These are phyloP conservation scores for Lachancea sp. DNA, from an alignment of 805 yeast genomes.

Conservation along the genomic window DNA sequence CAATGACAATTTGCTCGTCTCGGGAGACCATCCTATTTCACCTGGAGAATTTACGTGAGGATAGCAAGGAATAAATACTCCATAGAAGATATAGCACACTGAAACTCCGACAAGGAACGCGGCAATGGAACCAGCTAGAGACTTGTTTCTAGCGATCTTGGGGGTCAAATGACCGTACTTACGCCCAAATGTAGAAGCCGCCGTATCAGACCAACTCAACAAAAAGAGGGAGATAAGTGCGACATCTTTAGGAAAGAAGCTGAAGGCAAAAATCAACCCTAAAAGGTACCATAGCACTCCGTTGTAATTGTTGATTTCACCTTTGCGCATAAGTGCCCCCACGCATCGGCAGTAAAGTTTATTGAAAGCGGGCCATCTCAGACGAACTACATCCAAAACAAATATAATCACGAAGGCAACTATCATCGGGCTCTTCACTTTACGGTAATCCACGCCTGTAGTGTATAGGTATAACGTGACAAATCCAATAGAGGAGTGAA, in stretches of 20 bases:
- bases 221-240: constrained; percentile 67
- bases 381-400: constrained; percentile 60
- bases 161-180: constrained; percentile 80
- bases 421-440: constrained; percentile 55
- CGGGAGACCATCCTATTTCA: constrained; percentile 60
- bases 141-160: constrained; percentile 63
- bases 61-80: constrained; percentile 60
- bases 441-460: constrained; percentile 46
- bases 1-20: constrained; percentile 51
- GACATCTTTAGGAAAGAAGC: constrained; percentile 72
- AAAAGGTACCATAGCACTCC: constrained; percentile 85
- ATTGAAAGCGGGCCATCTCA: constrained; percentile 58
- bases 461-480: constrained; percentile 70
- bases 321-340: constrained; percentile 81
- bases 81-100: constrained; percentile 65
- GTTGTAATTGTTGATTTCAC: constrained; percentile 65
- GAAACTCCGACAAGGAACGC: constrained; percentile 70
- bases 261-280: constrained; percentile 69
- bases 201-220: constrained; percentile 95
- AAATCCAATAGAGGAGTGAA: constrained; percentile 87
- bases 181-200: constrained; percentile 92
- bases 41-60: constrained; percentile 48
- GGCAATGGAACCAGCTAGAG: constrained; percentile 85
- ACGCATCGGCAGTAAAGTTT: constrained; percentile 54
- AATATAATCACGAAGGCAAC: constrained; percentile 52